A percentile compares a stretch with the other conserved stretches of the same genome.
These are phyloP conservation scores for Lyophyllum atratum DNA, from an alignment of 768 basidiomycete species.

Conservation along the genomic window DNA sequence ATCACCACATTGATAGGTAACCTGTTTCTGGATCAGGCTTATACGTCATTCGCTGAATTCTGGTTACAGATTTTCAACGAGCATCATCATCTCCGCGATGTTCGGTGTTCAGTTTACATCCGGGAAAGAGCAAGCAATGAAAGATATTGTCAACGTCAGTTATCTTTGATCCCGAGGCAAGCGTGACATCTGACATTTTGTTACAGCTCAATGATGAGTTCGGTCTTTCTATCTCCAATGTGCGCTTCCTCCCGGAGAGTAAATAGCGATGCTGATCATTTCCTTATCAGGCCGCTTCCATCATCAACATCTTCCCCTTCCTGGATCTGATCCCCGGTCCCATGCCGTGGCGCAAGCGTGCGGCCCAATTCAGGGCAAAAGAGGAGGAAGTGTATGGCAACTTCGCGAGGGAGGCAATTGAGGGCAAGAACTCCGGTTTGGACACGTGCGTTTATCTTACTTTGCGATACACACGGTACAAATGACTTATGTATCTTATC, in stretches of 20 bases:
- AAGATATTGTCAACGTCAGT: constrained; percentile 4
- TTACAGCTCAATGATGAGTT: constrained; percentile 6
- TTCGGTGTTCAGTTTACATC: constrained; percentile 7
- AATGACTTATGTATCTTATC: neutral
- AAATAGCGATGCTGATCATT: neutral
- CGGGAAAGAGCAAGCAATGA: constrained; percentile 1
- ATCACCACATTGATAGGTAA: neutral
- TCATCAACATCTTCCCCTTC: constrained; percentile 10
- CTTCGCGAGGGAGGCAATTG: constrained; percentile 4
- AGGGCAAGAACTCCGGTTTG: constrained; percentile 5
- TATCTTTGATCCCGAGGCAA: too few species aligned
- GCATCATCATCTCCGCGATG: constrained; percentile 10
- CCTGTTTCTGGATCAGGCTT: neutral
- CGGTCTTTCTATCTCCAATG: constrained; percentile 6
- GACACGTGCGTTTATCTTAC: constrained; percentile 1
- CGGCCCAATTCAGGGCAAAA: constrained; percentile 4
- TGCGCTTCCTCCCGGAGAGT: neutral
- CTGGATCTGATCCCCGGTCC: constrained; percentile 4
- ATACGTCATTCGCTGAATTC: neutral
- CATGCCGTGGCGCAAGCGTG: constrained; percentile 6
- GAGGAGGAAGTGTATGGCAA: constrained; percentile 6
- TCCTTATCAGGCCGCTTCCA: constrained; percentile 2
- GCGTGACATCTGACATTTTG: neutral
- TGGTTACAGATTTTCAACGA: neutral
- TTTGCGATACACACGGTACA: neutral